Conservation (phyloP, 768 basidiomycete species). For the Gymnopilus dilepis region DNA sequence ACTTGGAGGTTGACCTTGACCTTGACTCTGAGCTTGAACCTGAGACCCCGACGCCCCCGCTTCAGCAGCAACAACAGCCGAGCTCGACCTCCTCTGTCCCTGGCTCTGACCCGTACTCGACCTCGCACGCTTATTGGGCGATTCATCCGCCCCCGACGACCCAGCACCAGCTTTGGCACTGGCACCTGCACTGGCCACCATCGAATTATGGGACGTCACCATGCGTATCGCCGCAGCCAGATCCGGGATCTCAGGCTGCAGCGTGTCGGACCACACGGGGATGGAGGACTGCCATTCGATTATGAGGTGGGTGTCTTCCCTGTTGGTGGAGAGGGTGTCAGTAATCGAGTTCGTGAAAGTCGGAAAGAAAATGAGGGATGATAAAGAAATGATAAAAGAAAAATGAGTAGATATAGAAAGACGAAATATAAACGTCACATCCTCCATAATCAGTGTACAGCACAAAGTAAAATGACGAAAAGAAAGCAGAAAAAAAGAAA, state of each 20-base stretch:
- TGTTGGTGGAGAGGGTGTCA: constrained; percentile 1
- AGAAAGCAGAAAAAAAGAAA: not conserved
- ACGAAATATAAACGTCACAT: not conserved
- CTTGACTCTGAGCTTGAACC: too few relatives aligned
- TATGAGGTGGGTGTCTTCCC: constrained; percentile 41
- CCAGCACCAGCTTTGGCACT: too few relatives aligned
- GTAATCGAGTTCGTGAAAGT: not conserved
- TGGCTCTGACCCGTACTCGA: too few relatives aligned
- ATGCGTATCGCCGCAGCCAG: constrained; percentile 23
- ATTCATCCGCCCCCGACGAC: too few relatives aligned
- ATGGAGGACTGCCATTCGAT: constrained; percentile 40
- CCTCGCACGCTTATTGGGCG: too few relatives aligned
- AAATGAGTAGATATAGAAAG: not conserved
- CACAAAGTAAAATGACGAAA: not conserved
- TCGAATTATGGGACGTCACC: constrained; percentile 9
- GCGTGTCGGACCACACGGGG: constrained; percentile 41
- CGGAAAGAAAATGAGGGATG: not conserved
- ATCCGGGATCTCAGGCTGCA: constrained; percentile 23
- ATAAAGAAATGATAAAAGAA: not conserved
- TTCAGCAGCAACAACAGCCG: too few relatives aligned
- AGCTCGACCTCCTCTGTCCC: too few relatives aligned
- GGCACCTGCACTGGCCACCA: too few relatives aligned
- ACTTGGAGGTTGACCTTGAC: too few relatives aligned
- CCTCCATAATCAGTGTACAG: not conserved
- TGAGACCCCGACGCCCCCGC: too few relatives aligned